Base-by-base conservation (phyloP, 768 basidiomycete species). In the Podaxis rugospora region DNA sequence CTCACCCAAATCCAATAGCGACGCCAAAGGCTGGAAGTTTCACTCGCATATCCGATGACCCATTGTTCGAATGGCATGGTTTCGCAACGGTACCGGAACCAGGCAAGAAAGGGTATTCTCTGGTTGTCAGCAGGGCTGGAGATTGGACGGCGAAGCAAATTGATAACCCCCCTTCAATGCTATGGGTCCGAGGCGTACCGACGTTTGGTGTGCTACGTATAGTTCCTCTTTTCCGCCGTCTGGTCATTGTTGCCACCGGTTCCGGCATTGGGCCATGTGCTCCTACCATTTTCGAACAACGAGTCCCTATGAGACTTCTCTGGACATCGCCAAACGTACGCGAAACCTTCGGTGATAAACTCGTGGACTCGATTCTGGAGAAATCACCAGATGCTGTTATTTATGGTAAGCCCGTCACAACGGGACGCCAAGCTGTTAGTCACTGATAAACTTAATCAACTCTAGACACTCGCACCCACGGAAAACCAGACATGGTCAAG, bases 301-400 rank as follows among this genome's bases (percentile, higher is more conserved):
- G 76, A 25, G 72, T 83, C 6, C 83, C 84, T 3, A 82, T 82
- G 51, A 76, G 79, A 16, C 75, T 86, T 32, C 75, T 87, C n/a
- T 86, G 85, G 85, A 84, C 84, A 0, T 80, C 83, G 14, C 85
- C 84, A 1, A 79, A 84, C 63, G 83, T 84, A 44, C 78, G 83
- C 16, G 74, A 82, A 70, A 87, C 85, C 13, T 87, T 86, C 66
- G 85, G 85, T 27, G 77, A 86, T 68, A 76, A 83, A 55, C 73
- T 87, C 11, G 84, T 86, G 1, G 83, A 85, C 66, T 66, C 77
- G 7, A 80, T 87, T 59, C 68, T 85, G 23, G 76, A 72, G n/a
- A 80, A 80, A 0, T 75, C 77, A 21, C 84, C 83, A n/a, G 79
- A 75, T 56, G 83, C 84, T 3, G 81, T 84, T 25, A 74, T 85